These are phyloP conservation scores for Aquilaria sinensis DNA, from an alignment of 345 rosid species.

Conservation along the genomic window DNA sequence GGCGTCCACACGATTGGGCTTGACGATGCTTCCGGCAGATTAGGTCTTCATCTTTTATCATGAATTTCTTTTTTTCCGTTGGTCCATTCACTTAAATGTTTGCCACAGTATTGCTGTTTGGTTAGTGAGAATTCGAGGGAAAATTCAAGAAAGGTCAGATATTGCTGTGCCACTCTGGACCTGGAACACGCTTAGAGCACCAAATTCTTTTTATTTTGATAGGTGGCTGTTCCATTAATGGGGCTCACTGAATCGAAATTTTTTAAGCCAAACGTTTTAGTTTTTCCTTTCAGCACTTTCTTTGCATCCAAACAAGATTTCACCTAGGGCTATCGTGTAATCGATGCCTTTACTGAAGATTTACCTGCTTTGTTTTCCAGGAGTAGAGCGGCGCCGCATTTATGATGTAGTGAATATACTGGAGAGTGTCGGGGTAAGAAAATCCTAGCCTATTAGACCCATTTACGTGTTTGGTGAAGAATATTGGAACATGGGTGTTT, in stretches of 20 bases:
- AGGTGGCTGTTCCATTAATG: background rate
- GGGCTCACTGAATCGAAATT: background rate
- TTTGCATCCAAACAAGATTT: conserved; percentile 1
- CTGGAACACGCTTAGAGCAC: no score
- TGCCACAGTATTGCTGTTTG: background rate
- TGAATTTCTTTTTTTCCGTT: background rate
- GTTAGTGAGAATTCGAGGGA: conserved; percentile 10
- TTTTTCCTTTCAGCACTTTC: background rate
- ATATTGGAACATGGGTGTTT: no score
- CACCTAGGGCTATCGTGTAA: background rate
- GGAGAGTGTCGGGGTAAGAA: conserved; percentile 67
- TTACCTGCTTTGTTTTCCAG: conserved; percentile 24
- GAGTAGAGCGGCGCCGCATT: conserved; percentile 74
- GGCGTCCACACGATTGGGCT: conserved; percentile 55
- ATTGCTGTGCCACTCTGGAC: no score
- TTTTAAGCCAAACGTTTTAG: background rate
- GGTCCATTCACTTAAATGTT: background rate
- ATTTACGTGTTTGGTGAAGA: no score
- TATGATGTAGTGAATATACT: conserved; percentile 78
- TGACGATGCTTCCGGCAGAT: conserved; percentile 59
- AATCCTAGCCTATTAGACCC: no score
- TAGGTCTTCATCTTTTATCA: conserved; percentile 32
- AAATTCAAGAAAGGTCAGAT: background rate
- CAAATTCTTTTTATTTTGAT: background rate
- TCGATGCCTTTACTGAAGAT: background rate